Base-by-base conservation (phyloP, 805 yeast species). In the Candida lessepsii region DNA sequence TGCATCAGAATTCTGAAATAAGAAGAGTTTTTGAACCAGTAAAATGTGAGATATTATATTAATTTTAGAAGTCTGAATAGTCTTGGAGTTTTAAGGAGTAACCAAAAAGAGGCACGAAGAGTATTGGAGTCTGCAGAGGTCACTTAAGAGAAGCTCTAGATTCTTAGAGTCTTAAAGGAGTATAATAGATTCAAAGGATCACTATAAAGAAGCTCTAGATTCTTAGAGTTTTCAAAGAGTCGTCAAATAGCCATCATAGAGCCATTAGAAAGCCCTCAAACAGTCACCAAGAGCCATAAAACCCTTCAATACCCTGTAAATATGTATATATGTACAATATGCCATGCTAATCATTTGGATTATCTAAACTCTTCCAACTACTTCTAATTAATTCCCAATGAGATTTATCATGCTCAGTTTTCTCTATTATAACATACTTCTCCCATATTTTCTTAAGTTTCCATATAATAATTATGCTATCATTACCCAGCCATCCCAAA, bases 371-470 rank as follows among this genome's bases (percentile, higher is more conserved):
- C 39, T 56, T 58, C 63, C 63, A 60, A 39, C 58, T 54, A 28
- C 52, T 47, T 23, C 61, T 37, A 4, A 49, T 41, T 13, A 58
- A 35, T 29, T 54, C 61, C 59, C 53, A 61, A 14, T 16, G 17
- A 28, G 19, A 15, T 16, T 28, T 28, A 6, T 28, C 30, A 28
- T 28, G 16, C 16, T 28, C 30, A 7, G 30, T 14, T 28, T 32
- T 37, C 49, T 81, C 88, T 10, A 78, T 69, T 26, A 91, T 78
- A 10, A 71, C 78, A 58, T 85, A 91, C 57, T 85, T 87, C 56
- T 91, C 97, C 96, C 96, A 87, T 20, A 80, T 80, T 4, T 83
- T 81, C 45, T 79, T 72, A 29, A 65, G 61, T 42, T 76, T 74
- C 96, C 97, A 89, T 2, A 91, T 64, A 1, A 90, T 73, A 0